These are phyloP conservation scores for Hygrocybe punicea DNA, from an alignment of 768 basidiomycete genomes.

Conservation along the genomic window DNA sequence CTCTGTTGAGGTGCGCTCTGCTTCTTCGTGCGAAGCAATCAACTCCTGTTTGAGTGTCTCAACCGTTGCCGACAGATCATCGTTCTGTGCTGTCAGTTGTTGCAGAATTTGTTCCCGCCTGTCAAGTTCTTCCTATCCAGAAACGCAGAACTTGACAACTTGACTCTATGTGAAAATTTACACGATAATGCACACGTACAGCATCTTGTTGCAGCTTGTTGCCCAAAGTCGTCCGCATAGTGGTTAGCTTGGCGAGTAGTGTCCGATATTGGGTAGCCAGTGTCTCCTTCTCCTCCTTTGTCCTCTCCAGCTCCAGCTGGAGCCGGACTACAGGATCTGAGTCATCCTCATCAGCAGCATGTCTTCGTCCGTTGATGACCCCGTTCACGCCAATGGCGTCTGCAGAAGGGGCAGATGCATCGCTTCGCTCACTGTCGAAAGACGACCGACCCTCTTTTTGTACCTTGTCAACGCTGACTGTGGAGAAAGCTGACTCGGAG, in stretches of 20 bases:
- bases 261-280: constrained; percentile 81
- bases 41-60: constrained; percentile 82
- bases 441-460: constrained; percentile 40
- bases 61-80: constrained; percentile 65
- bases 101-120: constrained; percentile 82
- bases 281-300: constrained; percentile 84
- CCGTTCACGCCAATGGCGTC: constrained; percentile 39
- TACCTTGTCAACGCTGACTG: constrained; percentile 5
- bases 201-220: constrained; percentile 96
- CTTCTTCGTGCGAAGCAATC: constrained; percentile 69
- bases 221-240: constrained; percentile 90
- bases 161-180: not conserved
- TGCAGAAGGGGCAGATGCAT: constrained; percentile 24
- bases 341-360: constrained; percentile 33
- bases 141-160: constrained; percentile 15
- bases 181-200: constrained; percentile 43
- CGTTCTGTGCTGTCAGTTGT: constrained; percentile 72
- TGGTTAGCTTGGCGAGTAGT: constrained; percentile 82
- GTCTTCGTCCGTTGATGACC: constrained; percentile 15
- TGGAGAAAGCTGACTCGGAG: constrained; percentile 29
- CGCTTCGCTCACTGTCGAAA: constrained; percentile 46
- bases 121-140: constrained; percentile 92
- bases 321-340: constrained; percentile 51
- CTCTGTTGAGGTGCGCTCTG: constrained; percentile 64
- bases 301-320: constrained; percentile 69